Base-by-base conservation (phyloP, 2,329 filamentous ascomycete genomes). In the Penicillium sp. region DNA sequence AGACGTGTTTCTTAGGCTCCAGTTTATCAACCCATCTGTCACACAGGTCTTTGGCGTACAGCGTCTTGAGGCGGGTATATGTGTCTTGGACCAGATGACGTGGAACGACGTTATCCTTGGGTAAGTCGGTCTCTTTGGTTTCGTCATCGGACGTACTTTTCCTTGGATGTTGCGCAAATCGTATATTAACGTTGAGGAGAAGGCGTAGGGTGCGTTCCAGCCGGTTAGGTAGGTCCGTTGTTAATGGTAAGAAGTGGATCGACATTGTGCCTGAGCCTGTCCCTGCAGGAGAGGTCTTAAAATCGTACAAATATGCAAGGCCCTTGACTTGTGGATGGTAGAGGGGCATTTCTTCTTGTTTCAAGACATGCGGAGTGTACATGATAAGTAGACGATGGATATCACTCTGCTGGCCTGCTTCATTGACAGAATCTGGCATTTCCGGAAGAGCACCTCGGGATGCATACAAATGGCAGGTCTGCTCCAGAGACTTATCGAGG, bases 1-100 rank as follows among this genome's bases (percentile, higher is more conserved):
- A 97, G 2, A 97, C 90, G 66, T 97, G 92, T 69, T 97, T 99
- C 14, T 78, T 78, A 0, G 92, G 89, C 66, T 95, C 91, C 0
- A 92, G 97, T 46, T 81, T 81, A 74, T 97, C 94, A 13, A 85
- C 85, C 94, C 92, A 99, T 1, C 73, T 75, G n/a, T 82, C 72
- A 13, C 91, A 86, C 11, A 99, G 75, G 1, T 72, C 64, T 18
- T 82, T 81, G 0, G 90, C 90, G 67, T 97, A 91, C 61, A 82
- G 87, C 47, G 82, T 76, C 73, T 97, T 97, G 6, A 99, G 79
- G 16, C 79, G 77, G 0, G 86, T 80, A 68, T 96, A 97, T 0
- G 87, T 92, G 63, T 92, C 84, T 68, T 97, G 92, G 47, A 95
- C 85, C 0, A 78, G 74, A 46, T 86, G 82, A 63, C 92, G 90